These are phyloP conservation scores for Cladosporium sp. DNA, from an alignment of 2,329 filamentous ascomycete species.

Conservation along the genomic window DNA sequence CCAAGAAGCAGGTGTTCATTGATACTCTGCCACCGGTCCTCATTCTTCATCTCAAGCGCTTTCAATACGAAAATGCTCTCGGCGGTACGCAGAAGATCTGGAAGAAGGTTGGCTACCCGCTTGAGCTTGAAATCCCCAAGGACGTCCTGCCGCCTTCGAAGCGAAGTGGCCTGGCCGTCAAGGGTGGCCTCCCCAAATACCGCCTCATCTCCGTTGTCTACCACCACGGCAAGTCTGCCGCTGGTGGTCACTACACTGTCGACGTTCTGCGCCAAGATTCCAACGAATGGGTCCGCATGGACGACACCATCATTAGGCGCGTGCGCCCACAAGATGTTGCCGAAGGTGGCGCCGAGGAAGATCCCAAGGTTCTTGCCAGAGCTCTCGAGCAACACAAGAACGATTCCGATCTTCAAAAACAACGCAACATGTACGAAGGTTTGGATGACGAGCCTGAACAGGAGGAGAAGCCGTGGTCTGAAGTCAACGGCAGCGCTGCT, in stretches of 20 bases:
- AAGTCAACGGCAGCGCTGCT: slow-evolving; percentile 67
- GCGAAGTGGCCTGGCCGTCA: slow-evolving; percentile 63
- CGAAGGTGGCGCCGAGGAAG: slow-evolving; percentile 79
- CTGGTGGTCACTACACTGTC: slow-evolving; percentile 96
- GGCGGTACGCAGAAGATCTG: slow-evolving; percentile 95
- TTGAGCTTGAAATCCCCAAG: slow-evolving; percentile 89
- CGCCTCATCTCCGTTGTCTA: slow-evolving; percentile 88
- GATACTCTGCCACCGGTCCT: slow-evolving; percentile 87
- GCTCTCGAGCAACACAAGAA: slow-evolving; percentile 68
- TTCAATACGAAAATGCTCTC: slow-evolving; percentile 81
- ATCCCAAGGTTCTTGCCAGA: slow-evolving; percentile 66
- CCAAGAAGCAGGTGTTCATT: slow-evolving; percentile 93
- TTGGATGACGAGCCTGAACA: slow-evolving; percentile 65
- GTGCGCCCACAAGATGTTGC: slow-evolving; percentile 87
- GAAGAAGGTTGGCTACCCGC: slow-evolving; percentile 94
- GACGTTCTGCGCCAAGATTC: slow-evolving; percentile 92
- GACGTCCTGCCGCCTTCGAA: slow-evolving; percentile 81
- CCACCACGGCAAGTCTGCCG: slow-evolving; percentile 95
- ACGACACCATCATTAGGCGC: slow-evolving; percentile 86
- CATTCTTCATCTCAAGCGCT: slow-evolving; percentile 93
- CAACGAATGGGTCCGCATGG: slow-evolving; percentile 92
- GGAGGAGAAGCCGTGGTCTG: slow-evolving; percentile 70
- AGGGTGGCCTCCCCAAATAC: slow-evolving; percentile 77
- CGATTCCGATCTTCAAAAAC: slow-evolving; percentile 41
- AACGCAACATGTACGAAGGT: slow-evolving; percentile 72